phyloP scores from a whole-genome alignment of 805 yeast species.

The Yamadazyma phyllophila region DNA sequence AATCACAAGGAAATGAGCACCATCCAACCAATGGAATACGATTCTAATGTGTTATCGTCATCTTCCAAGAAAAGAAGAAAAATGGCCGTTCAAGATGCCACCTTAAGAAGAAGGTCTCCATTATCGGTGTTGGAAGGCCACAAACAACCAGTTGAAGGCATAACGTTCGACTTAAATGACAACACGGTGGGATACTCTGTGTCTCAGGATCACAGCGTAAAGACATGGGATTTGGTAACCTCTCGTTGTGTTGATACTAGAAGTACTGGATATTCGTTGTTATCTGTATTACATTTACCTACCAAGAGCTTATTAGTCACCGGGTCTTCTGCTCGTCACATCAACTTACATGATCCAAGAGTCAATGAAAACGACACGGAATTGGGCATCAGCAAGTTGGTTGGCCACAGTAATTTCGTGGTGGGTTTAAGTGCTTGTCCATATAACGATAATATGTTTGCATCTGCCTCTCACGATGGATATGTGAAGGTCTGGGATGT shows the following conservation, averaged over 20 bases:
- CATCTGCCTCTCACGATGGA: conserved; percentile 95
- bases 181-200: conserved; percentile 86
- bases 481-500: conserved; percentile 95
- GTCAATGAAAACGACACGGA: conserved; percentile 58
- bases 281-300: conserved; percentile 70
- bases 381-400: conserved; percentile 55
- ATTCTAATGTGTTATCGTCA: conserved; percentile 56
- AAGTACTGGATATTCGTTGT: conserved; percentile 79
- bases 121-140: conserved; percentile 78
- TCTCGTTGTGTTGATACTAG: conserved; percentile 82
- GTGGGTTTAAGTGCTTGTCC: conserved; percentile 75
- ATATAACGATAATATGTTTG: conserved; percentile 73
- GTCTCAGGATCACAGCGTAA: conserved; percentile 91
- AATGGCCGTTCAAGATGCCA: conserved; percentile 71
- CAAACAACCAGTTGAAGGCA: conserved; percentile 82
- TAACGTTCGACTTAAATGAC: conserved; percentile 71
- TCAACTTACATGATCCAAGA: conserved; percentile 90
- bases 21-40: conserved; percentile 44
- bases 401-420: conserved; percentile 91
- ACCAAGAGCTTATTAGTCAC: conserved; percentile 71
- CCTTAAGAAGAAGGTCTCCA: conserved; percentile 79
- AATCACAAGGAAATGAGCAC: conserved; percentile 77
- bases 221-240: conserved; percentile 95
- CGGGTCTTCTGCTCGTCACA: conserved; percentile 98
- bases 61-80: conserved; percentile 88